These are phyloP conservation scores for Euphorbia schlechtendalii DNA, from an alignment of 441 rosid genomes.

Conservation along the genomic window DNA sequence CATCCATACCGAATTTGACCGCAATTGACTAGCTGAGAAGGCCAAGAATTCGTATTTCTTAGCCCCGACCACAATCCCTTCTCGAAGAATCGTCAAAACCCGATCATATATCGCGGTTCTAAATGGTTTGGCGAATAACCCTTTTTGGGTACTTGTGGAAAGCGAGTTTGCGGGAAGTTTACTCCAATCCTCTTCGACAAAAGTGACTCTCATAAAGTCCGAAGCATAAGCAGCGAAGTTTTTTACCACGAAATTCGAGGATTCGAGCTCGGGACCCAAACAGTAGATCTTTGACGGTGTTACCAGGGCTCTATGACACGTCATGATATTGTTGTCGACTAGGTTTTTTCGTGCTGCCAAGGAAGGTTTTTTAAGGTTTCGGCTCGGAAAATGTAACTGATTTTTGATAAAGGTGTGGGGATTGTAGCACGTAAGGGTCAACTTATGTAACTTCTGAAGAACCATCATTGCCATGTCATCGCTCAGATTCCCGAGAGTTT, in stretches of 20 bases:
- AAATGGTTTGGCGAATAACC: constrained; percentile 57
- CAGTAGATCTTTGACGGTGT: constrained; percentile 85
- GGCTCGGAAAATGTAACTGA: constrained; percentile 30
- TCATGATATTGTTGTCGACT: constrained; percentile 52
- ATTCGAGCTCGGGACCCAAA: constrained; percentile 89
- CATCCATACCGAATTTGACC: constrained; percentile 95
- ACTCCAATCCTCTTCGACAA: constrained; percentile 96
- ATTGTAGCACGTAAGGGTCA: constrained; percentile 54
- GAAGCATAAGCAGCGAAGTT: constrained; percentile 66
- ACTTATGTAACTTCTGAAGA: constrained; percentile 69
- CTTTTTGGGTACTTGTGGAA: constrained; percentile 56
- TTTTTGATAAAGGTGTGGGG: constrained; percentile 47
- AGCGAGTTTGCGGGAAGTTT: constrained; percentile 60
- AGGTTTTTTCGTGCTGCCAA: constrained; percentile 36
- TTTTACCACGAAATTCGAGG: constrained; percentile 75
- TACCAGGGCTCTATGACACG: constrained; percentile 70
- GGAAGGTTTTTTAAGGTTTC: constrained; percentile 33
- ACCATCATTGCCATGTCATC: constrained; percentile 43
- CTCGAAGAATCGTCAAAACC: constrained; percentile 56
- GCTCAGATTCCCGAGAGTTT: constrained; percentile 35
- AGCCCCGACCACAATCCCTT: constrained; percentile 67
- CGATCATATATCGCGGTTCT: constrained; percentile 67
- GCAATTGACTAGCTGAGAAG: constrained; percentile 89
- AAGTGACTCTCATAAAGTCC: constrained; percentile 77
- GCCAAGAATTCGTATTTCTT: constrained; percentile 83